phyloP scores from a whole-genome alignment of 768 basidiomycete genomes.

The Leccinum barrowsii region DNA sequence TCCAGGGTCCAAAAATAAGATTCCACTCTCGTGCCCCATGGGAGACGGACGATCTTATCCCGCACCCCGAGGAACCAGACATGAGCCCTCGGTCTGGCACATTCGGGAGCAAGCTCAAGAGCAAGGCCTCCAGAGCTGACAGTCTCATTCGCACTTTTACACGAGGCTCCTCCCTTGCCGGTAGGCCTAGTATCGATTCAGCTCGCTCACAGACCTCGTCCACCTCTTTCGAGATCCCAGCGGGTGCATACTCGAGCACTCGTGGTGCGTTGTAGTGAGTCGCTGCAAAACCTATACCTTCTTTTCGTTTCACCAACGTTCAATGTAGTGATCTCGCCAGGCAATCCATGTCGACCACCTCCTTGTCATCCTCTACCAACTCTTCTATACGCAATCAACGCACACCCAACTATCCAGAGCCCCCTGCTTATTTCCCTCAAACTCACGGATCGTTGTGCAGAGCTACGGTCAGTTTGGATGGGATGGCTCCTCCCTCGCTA shows the following conservation, averaged over 20 bases:
- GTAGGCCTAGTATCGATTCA: constrained; percentile 67
- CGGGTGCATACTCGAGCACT: constrained; percentile 47
- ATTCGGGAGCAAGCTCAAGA: constrained; percentile 29
- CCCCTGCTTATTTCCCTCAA: constrained; percentile 8
- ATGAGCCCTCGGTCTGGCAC: constrained; percentile 32
- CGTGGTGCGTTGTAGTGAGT: constrained; percentile 61
- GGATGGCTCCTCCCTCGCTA: not conserved
- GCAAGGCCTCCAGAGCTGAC: constrained; percentile 31
- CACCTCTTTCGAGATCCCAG: constrained; percentile 60
- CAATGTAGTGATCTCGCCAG: constrained; percentile 52
- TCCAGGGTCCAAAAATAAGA: constrained; percentile 80
- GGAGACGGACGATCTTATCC: constrained; percentile 56
- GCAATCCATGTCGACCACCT: constrained; percentile 56
- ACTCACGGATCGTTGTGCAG: constrained; percentile 5
- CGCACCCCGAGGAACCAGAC: constrained; percentile 47
- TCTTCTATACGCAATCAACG: constrained; percentile 34
- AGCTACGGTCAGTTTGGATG: constrained; percentile 9
- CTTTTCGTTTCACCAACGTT: constrained; percentile 2
- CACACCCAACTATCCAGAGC: constrained; percentile 6
- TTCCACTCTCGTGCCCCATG: constrained; percentile 81
- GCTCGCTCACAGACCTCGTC: constrained; percentile 45
- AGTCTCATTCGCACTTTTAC: constrained; percentile 44
- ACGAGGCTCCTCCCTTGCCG: constrained; percentile 39
- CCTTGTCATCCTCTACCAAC: constrained; percentile 35
- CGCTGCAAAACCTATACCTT: not conserved